Percentiles rank a stretch among this genome's conserved stretches.
phyloP scores from a whole-genome alignment of 495 filamentous ascomycete species.

The Annulohypoxylon moriforme region DNA sequence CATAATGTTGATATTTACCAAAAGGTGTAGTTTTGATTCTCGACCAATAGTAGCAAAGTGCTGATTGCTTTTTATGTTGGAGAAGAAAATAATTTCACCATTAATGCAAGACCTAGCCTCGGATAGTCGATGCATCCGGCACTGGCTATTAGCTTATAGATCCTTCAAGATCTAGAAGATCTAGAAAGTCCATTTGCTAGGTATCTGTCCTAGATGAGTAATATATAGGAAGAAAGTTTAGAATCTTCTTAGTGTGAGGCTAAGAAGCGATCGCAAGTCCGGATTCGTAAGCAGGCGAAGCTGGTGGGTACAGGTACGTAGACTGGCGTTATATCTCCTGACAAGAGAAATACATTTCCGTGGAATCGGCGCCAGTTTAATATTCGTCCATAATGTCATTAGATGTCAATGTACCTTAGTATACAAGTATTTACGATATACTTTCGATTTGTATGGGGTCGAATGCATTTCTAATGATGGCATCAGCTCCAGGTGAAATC shows the following conservation, averaged over 20 bases:
- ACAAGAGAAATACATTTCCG: slow-evolving; percentile 7
- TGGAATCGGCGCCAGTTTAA: not conserved
- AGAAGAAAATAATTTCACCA: not conserved
- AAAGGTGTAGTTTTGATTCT: not conserved
- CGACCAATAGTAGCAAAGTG: not conserved
- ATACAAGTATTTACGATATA: not conserved
- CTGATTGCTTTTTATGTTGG: not conserved
- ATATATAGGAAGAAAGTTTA: not conserved
- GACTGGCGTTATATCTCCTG: not conserved
- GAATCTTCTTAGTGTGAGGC: not conserved
- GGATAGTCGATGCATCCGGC: not conserved
- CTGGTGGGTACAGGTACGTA: not conserved
- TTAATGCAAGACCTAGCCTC: not conserved
- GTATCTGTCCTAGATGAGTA: not conserved
- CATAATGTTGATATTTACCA: not conserved
- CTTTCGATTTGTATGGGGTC: not conserved
- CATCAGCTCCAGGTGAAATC: slow-evolving; percentile 32
- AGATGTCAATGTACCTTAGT: not conserved
- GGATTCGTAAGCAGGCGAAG: not conserved
- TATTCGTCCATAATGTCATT: not conserved
- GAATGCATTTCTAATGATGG: slow-evolving; percentile 29
- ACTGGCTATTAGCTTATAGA: not conserved
- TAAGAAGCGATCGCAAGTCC: not conserved
- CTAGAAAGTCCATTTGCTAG: not conserved
- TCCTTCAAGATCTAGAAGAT: not conserved